Percentiles rank a stretch among this genome's conserved stretches.
phyloP scores from a whole-genome alignment of 345 rosid species.

The Lepidium aucheri region DNA sequence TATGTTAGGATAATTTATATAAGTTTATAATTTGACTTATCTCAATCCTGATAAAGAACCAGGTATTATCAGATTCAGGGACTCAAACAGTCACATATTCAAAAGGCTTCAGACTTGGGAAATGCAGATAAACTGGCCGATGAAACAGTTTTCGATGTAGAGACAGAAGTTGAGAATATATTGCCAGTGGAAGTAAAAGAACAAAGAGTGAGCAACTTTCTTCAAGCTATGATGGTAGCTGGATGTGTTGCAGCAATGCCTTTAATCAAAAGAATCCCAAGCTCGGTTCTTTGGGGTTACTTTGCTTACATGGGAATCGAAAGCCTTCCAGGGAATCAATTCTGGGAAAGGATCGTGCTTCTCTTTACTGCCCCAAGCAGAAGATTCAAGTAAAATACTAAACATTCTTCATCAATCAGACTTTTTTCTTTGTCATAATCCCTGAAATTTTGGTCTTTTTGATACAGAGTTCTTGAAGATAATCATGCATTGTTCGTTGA shows the following conservation, averaged over 20 bases:
- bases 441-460: not conserved
- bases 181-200: constrained; percentile 93
- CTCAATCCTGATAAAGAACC: not conserved
- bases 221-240: constrained; percentile 78
- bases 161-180: constrained; percentile 77
- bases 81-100: constrained; percentile 57
- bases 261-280: constrained; percentile 68
- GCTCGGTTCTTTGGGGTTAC: constrained; percentile 94
- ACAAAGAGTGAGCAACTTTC: constrained; percentile 87
- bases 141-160: constrained; percentile 61
- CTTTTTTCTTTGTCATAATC: not conserved
- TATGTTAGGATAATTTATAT: constrained; percentile 8
- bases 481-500: constrained; percentile 76
- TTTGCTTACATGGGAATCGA: constrained; percentile 94
- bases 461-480: constrained; percentile 65
- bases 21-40: not conserved
- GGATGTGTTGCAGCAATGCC: constrained; percentile 92
- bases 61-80: constrained; percentile 33
- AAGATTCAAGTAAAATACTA: constrained; percentile 59
- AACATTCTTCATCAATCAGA: not conserved
- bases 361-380: constrained; percentile 84
- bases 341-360: constrained; percentile 86
- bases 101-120: constrained; percentile 45
- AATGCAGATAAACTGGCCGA: constrained; percentile 48
- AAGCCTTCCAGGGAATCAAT: constrained; percentile 92